These are phyloP conservation scores for Pisolithus albus DNA, from an alignment of 768 basidiomycete species.

Conservation along the genomic window DNA sequence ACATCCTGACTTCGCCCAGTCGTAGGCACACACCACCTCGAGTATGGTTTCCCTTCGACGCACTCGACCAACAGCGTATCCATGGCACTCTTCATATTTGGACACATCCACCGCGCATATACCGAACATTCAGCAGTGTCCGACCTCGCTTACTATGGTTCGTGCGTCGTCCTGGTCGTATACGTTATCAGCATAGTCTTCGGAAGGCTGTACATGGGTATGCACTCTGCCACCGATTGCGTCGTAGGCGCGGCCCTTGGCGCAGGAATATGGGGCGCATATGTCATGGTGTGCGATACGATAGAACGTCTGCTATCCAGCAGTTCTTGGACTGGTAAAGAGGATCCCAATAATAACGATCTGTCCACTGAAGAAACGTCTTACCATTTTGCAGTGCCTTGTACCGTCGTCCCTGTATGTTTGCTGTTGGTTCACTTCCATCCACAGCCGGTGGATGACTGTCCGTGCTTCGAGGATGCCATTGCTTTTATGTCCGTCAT, in stretches of 20 bases:
- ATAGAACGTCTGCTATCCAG: slow-evolving; percentile 40
- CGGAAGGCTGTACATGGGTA: slow-evolving; percentile 77
- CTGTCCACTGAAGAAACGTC: background rate
- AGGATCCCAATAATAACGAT: slow-evolving; percentile 13
- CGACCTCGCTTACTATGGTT: slow-evolving; percentile 33
- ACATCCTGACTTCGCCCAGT: slow-evolving; percentile 33
- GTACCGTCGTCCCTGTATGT: slow-evolving; percentile 53
- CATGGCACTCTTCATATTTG: slow-evolving; percentile 75
- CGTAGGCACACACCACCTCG: slow-evolving; percentile 73
- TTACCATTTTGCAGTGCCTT: slow-evolving; percentile 40
- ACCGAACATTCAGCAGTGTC: slow-evolving; percentile 36
- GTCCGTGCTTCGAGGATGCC: slow-evolving; percentile 97
- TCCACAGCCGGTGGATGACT: slow-evolving; percentile 92
- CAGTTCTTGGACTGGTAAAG: slow-evolving; percentile 31
- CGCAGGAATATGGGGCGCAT: slow-evolving; percentile 50
- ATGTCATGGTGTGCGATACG: slow-evolving; percentile 27
- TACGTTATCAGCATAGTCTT: slow-evolving; percentile 72
- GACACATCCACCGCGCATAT: slow-evolving; percentile 50
- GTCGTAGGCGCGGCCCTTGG: slow-evolving; percentile 59
- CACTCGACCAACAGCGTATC: slow-evolving; percentile 90
- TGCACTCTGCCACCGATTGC: slow-evolving; percentile 84
- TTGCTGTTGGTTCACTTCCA: slow-evolving; percentile 79
- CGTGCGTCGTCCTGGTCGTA: slow-evolving; percentile 39
- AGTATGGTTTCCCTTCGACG: slow-evolving; percentile 95
- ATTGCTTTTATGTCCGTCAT: slow-evolving; percentile 88